Conservation (phyloP, 257 asterid genomes). For the Petrea volubilis region DNA sequence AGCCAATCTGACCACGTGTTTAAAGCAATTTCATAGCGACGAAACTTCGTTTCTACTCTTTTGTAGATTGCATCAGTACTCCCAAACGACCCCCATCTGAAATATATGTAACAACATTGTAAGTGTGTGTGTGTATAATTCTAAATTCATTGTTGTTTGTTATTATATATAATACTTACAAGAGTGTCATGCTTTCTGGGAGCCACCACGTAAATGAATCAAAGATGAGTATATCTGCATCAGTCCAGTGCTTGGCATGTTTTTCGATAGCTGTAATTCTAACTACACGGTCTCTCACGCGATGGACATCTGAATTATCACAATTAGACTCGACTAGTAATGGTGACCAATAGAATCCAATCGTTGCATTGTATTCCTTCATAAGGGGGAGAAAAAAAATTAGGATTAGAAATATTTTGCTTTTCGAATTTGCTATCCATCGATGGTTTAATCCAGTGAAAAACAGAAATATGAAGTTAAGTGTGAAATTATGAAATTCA, state of each 20-base stretch:
- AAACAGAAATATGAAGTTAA: no score
- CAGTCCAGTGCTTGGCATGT: slow-evolving; percentile 64
- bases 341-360: slow-evolving; percentile 84
- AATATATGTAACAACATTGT: no score
- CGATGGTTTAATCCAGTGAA: no score
- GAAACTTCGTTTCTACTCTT: slow-evolving; percentile 42
- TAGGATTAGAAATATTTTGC: no score
- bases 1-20: slow-evolving; percentile 69
- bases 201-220: slow-evolving; percentile 75
- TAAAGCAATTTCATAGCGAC: slow-evolving; percentile 55
- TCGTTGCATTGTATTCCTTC: slow-evolving; percentile 67
- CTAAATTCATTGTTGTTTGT: no score
- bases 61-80: slow-evolving; percentile 36
- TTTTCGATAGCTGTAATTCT: slow-evolving; percentile 52
- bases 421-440: no score
- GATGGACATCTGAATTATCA: slow-evolving; percentile 48
- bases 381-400: background rate
- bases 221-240: slow-evolving; percentile 65
- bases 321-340: slow-evolving; percentile 66
- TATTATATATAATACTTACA: slow-evolving; percentile 49
- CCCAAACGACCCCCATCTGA: slow-evolving; percentile 61
- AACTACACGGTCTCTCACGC: slow-evolving; percentile 39
- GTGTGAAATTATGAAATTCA: no score
- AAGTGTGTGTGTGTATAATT: no score
- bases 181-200: slow-evolving; percentile 40